phyloP scores from a whole-genome alignment of 371 early-diverging fungal genomes.

The Lichtheimia ornata region DNA sequence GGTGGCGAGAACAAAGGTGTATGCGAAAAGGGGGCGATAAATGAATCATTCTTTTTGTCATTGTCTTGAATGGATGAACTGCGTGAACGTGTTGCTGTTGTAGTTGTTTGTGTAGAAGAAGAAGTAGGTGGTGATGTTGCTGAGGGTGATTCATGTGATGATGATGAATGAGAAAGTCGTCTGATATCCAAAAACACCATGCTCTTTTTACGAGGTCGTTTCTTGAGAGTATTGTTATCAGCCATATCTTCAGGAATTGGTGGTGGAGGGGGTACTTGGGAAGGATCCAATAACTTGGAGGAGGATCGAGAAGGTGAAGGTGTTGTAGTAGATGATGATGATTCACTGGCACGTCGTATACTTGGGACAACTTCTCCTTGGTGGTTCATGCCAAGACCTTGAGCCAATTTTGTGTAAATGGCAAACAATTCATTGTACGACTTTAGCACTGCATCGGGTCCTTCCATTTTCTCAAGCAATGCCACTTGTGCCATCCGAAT shows the following conservation, averaged over 20 bases:
- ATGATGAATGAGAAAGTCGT: neutral
- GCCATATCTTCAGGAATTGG: neutral
- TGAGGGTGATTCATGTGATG: no score
- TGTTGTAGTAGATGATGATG: no score
- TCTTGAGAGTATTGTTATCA: neutral
- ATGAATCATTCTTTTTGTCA: neutral
- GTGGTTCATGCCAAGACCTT: conserved; percentile 14
- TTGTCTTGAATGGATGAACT: neutral
- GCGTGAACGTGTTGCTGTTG: neutral
- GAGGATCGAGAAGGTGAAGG: no score
- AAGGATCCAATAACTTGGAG: no score
- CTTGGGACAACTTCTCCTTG: no score
- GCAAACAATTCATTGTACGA: conserved; percentile 60
- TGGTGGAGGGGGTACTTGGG: no score
- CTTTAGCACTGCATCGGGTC: conserved; percentile 54
- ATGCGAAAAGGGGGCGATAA: no score
- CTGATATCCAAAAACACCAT: conserved; percentile 3
- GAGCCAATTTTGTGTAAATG: conserved; percentile 58
- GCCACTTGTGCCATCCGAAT: conserved; percentile 23
- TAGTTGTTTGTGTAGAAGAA: neutral
- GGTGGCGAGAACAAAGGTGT: neutral
- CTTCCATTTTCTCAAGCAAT: conserved; percentile 34
- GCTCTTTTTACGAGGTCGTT: neutral
- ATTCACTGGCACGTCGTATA: no score
- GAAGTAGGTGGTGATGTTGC: neutral